Evolutionary conservation across 1,139 yeast genomes (phyloP).

Genomic region (Kodamaea derodonti): DNA sequence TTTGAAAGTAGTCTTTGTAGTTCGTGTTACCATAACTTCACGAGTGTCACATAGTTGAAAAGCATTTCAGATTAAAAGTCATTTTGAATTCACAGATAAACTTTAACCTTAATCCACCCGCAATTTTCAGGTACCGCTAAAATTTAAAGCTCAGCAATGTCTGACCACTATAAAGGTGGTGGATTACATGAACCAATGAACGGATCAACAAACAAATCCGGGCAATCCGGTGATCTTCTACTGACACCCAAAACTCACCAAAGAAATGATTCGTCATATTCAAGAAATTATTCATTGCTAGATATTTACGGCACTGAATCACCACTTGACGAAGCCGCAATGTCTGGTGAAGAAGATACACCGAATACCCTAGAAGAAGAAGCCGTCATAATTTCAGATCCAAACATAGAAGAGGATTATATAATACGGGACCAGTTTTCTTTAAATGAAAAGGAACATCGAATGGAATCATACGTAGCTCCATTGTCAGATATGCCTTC

Average conservation of each 20-base stretch:
- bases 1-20: no score
- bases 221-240: background rate
- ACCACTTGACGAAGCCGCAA: conserved; percentile 10
- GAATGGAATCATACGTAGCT: background rate
- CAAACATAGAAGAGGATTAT: background rate
- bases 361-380: background rate
- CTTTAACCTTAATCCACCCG: no score
- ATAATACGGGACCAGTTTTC: background rate
- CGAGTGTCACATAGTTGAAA: no score
- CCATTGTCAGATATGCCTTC: conserved; percentile 2
- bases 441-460: background rate
- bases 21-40: no score
- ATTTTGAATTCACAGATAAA: no score
- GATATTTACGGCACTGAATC: conserved; percentile 20
- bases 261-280: conserved; percentile 29
- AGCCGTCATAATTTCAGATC: background rate
- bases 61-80: no score
- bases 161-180: background rate
- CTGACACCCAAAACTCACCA: conserved; percentile 15
- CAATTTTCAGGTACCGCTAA: background rate
- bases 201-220: background rate
- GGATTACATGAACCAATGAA: background rate
- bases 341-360: background rate
- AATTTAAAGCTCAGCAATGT: background rate
- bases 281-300: conserved; percentile 29